Evolutionary conservation across 331 rosid genomes (phyloP).

Genomic region (Erythrophleum ivorense): DNA sequence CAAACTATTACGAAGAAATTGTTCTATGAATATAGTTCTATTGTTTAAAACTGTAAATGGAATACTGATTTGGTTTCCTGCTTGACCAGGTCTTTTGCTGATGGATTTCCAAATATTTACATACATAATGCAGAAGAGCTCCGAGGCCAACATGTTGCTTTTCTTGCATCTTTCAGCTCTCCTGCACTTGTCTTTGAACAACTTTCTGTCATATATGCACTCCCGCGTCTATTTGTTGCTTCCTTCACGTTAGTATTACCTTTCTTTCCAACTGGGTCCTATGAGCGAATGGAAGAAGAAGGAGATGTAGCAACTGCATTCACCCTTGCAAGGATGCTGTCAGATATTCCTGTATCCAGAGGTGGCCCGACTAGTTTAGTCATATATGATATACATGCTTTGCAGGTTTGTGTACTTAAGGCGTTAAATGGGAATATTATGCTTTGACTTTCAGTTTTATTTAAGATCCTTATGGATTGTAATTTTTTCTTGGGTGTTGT

Average conservation of each 20-base stretch:
- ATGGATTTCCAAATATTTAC: conserved; percentile 90
- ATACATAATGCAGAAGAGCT: conserved; percentile 91
- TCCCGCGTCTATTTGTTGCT: conserved; percentile 89
- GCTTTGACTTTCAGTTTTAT: conserved; percentile 12
- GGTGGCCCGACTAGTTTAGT: conserved; percentile 97
- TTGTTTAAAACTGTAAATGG: conserved; percentile 3
- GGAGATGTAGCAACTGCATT: conserved; percentile 99
- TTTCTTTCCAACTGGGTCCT: conserved; percentile 96
- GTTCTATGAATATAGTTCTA: background rate
- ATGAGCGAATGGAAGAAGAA: conserved; percentile 99
- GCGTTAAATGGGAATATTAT: conserved; percentile 11
- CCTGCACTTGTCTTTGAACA: conserved; percentile 92
- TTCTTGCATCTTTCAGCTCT: conserved; percentile 89
- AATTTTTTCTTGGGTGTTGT: background rate
- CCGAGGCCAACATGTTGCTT: conserved; percentile 93
- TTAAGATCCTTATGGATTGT: background rate
- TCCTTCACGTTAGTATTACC: conserved; percentile 96
- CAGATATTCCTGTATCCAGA: conserved; percentile 90
- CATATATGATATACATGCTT: conserved; percentile 92
- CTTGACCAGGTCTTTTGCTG: conserved; percentile 81
- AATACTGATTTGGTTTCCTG: conserved; percentile 40
- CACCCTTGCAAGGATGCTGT: conserved; percentile 93
- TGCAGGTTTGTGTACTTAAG: conserved; percentile 70
- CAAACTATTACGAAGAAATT: conserved; percentile 12
- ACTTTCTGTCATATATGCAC: conserved; percentile 88